Evolutionary conservation across 805 yeast species (phyloP).

Genomic region (Candida ortonii): DNA sequence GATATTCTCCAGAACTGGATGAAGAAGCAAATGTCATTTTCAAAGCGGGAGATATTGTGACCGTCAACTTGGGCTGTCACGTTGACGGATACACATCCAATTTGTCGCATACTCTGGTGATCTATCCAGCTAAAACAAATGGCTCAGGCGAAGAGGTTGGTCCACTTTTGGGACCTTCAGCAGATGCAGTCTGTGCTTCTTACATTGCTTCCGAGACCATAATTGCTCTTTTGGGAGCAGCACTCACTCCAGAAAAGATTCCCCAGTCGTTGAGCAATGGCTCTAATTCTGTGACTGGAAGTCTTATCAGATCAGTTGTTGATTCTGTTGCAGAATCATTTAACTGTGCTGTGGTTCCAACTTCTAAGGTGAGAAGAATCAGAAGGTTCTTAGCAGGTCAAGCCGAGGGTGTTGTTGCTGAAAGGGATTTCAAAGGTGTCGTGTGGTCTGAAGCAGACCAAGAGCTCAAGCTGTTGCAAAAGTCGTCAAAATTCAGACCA

Average conservation of each 20-base stretch:
- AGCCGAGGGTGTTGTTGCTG: slow-evolving; percentile 87
- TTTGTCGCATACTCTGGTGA: slow-evolving; percentile 81
- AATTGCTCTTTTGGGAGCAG: slow-evolving; percentile 68
- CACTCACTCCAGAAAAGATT: slow-evolving; percentile 71
- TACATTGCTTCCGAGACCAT: slow-evolving; percentile 88
- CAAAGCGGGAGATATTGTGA: slow-evolving; percentile 79
- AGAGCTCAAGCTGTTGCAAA: slow-evolving; percentile 54
- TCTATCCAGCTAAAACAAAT: slow-evolving; percentile 60
- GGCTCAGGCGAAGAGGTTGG: slow-evolving; percentile 54
- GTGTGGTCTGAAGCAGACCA: slow-evolving; percentile 83
- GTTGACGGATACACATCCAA: slow-evolving; percentile 93
- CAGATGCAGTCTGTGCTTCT: slow-evolving; percentile 87
- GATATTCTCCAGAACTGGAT: slow-evolving; percentile 85
- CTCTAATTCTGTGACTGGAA: slow-evolving; percentile 54
- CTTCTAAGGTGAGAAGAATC: slow-evolving; percentile 86
- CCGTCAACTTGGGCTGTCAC: slow-evolving; percentile 83
- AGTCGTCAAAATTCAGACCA: slow-evolving; percentile 33
- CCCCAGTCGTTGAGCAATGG: slow-evolving; percentile 47
- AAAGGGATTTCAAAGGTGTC: slow-evolving; percentile 89
- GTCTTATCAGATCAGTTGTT: slow-evolving; percentile 67
- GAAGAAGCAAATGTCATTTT: slow-evolving; percentile 48
- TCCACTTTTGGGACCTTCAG: slow-evolving; percentile 79
- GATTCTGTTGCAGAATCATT: slow-evolving; percentile 84
- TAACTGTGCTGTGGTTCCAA: slow-evolving; percentile 85
- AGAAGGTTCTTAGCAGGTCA: slow-evolving; percentile 96